These are phyloP conservation scores for Pulveroboletus sp. DNA, from an alignment of 768 basidiomycete species.

Conservation along the genomic window DNA sequence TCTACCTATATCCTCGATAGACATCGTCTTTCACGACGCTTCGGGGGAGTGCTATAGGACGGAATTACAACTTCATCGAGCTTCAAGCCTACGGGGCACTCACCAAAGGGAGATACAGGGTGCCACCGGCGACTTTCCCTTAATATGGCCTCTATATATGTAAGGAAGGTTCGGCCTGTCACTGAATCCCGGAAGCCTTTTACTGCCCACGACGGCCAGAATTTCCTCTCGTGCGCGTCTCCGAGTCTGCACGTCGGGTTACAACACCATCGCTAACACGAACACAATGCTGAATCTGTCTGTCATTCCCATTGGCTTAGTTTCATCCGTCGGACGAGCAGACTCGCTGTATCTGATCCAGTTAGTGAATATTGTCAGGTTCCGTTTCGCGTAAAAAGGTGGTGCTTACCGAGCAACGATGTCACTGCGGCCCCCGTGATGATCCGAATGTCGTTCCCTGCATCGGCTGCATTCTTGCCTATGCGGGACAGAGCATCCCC, in stretches of 20 bases:
- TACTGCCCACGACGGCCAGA: slow-evolving; percentile 26
- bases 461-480: not conserved
- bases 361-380: slow-evolving; percentile 8
- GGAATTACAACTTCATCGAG: not conserved
- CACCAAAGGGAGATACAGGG: slow-evolving; percentile 26
- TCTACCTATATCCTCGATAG: slow-evolving; percentile 15
- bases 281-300: slow-evolving; percentile 4
- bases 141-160: slow-evolving; percentile 26
- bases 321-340: not conserved
- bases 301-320: not conserved
- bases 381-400: not conserved
- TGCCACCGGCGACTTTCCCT: slow-evolving; percentile 30
- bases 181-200: slow-evolving; percentile 27
- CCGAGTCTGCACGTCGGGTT: slow-evolving; percentile 32
- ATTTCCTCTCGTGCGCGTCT: slow-evolving; percentile 31
- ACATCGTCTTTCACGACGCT: slow-evolving; percentile 14
- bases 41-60: slow-evolving; percentile 14
- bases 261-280: slow-evolving; percentile 30
- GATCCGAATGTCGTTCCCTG: not conserved
- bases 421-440: slow-evolving; percentile 5
- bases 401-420: slow-evolving; percentile 15
- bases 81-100: not conserved
- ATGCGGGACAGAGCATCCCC: slow-evolving; percentile 2
- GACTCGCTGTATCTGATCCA: slow-evolving; percentile 17
- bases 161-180: slow-evolving; percentile 28